Evolutionary conservation across 2,329 filamentous ascomycete species (phyloP), one percentile per base, ranked within the genome.

Genomic region (Botrytis medusae): DNA sequence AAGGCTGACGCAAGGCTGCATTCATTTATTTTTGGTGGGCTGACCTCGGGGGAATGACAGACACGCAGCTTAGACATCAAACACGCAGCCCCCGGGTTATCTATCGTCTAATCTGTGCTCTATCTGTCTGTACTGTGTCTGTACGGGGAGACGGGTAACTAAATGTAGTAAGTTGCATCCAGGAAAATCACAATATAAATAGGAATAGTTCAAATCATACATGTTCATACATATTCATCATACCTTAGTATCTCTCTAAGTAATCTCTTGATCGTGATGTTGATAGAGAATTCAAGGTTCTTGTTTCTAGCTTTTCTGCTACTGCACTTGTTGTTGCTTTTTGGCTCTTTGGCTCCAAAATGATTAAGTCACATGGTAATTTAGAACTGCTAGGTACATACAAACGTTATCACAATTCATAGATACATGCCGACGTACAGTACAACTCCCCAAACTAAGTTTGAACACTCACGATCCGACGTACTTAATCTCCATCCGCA

Each of bases 311-410:
- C 34, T 29, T 29, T 63, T 34, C 59, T 61, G 37, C 60, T 61
- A n/a, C 16, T 61, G 25, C 34, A 44, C 8, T 63, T 18, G 4
- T 20, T 29, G 7, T 42, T 42, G 6, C 25, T 37, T 63, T 63
- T 42, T 63, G 61, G 37, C 25, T 44, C 61, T 44, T 25, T 44
- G 25, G 40, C 37, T 63, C 25, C 25, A 44, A 6, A 29, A 29
- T n/a, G 61, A 42, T 40, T 44, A n/a, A 44, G 61, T 63, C 61
- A 63, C 61, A 44, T 63, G 61, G 61, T 42, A 63, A 63, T 59
- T 59, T 22, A 32, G 57, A 34, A 59, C 29, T 59, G 29, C 57
- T 59, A 59, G 57, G 57, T 34, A 59, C 51, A 57, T 57, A 29
- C 51, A 59, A 34, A 42, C 22, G 37, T n/a, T 37, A 40, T 62